phyloP scores from a whole-genome alignment of 2,329 filamentous ascomycete genomes.

The Colletotrichum sp. region DNA sequence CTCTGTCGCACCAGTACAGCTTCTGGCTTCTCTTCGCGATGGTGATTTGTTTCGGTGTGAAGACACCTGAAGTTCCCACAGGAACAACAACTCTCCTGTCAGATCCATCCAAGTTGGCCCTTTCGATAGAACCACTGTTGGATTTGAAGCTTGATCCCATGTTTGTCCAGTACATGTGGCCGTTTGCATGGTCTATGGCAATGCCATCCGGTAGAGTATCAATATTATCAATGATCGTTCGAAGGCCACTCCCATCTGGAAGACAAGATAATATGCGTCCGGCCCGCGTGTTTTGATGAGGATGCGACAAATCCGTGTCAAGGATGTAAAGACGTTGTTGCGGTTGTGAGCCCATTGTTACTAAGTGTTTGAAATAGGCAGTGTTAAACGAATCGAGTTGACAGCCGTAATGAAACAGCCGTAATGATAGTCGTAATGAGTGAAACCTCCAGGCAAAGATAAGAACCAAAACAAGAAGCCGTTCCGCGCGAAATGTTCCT shows the following conservation, averaged over 20 bases:
- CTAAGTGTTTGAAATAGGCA: neutral
- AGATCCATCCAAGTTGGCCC: neutral
- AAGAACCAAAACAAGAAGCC: neutral
- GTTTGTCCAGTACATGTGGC: conserved; percentile 13
- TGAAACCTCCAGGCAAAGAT: neutral
- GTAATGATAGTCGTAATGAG: neutral
- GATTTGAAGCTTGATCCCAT: conserved; percentile 4
- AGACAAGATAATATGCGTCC: conserved; percentile 3
- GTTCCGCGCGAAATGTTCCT: neutral
- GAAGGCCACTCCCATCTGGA: neutral
- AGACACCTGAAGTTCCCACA: neutral
- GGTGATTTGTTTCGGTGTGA: conserved; percentile 7
- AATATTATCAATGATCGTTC: neutral
- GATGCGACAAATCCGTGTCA: neutral
- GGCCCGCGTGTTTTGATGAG: neutral
- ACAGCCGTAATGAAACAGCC: neutral
- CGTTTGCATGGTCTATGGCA: neutral
- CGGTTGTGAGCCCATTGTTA: neutral
- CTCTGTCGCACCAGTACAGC: conserved; percentile 4
- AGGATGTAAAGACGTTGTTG: conserved; percentile 7
- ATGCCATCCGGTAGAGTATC: neutral
- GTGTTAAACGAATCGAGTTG: neutral
- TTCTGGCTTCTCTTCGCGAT: neutral
- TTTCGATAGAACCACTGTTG: conserved; percentile 1
- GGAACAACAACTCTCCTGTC: neutral